Evolutionary conservation across 371 early-diverging fungal genomes (phyloP), one percentile per base, ranked within the genome.

Genomic region (Lichtheimia ramosa): DNA sequence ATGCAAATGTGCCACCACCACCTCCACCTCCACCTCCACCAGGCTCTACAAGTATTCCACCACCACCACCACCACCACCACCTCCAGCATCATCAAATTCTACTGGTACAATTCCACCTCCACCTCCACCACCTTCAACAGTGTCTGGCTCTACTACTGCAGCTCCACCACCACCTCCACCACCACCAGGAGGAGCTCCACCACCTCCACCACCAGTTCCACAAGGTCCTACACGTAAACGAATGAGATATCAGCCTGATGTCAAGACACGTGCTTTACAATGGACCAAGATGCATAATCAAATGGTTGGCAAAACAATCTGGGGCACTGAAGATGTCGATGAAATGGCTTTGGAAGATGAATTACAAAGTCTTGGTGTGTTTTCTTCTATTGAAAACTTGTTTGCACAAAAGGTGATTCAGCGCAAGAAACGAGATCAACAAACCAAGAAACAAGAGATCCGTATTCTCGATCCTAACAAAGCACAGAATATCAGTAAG

Each of bases 221-320:
- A 12, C 64, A 73, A 18, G 72, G 71, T 8, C 61, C 68, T 3
- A 46, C 58, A 43, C 76, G 87, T 60, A 90, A 89, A 73, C 68
- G 81, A 40, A 79, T 87, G 12, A 74, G 78, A 28, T 83, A 86
- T 39, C 76, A 81, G 57, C 86, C 92, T 5, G 84, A 82, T 49
- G 85, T 86, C 59, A 93, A 92, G 73, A 84, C 94, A 7, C 87
- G 91, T 63, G 85, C 87, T n/a, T 59, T 93, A 18, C 92, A 93
- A 69, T 93, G 93, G 94, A 92, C 92, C 61, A 94, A 94, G 59
- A 64, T 94, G 48, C 84, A 84, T 54, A 84, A 86, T 41, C 81
- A 78, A 61, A 61, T 72, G 39, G 74, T 86, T 18, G 74, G 73
- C 20, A 83, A 83, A 39, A 89, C 89, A 0, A 64, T 89, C 3